These are phyloP conservation scores for Penicillium sp. DNA, from an alignment of 2,329 filamentous ascomycete species.

Conservation along the genomic window DNA sequence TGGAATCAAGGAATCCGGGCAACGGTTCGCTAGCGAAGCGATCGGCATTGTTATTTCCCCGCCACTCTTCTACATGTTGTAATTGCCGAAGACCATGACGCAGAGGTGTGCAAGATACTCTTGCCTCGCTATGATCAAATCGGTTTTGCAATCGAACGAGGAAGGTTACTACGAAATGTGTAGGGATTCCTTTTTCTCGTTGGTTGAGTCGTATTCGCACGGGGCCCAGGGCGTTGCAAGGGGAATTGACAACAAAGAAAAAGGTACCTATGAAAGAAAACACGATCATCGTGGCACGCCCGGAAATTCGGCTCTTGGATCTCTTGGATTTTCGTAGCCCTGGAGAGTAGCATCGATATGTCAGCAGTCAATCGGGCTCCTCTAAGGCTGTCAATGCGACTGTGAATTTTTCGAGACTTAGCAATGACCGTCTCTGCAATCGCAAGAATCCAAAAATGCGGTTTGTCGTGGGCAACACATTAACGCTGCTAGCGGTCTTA, in stretches of 20 bases:
- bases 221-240: conserved; percentile 3
- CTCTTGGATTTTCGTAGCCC: no score
- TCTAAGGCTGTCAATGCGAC: not conserved
- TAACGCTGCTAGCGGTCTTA: not conserved
- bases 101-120: no score
- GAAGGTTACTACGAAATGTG: not conserved
- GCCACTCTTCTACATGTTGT: no score
- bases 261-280: not conserved
- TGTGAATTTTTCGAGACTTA: not conserved
- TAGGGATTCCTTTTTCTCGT: not conserved
- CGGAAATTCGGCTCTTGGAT: not conserved
- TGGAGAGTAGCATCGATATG: not conserved
- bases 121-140: not conserved
- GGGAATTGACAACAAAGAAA: conserved; percentile 5
- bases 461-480: not conserved
- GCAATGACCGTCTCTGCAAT: not conserved
- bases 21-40: not conserved
- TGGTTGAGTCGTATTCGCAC: not conserved
- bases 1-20: no score
- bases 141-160: not conserved
- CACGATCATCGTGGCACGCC: not conserved
- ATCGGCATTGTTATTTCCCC: not conserved
- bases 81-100: no score
- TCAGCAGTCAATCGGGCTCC: not conserved
- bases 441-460: conserved; percentile 1